Conservation (phyloP, 2,329 filamentous ascomycete genomes). For the Cadophora sp. region DNA sequence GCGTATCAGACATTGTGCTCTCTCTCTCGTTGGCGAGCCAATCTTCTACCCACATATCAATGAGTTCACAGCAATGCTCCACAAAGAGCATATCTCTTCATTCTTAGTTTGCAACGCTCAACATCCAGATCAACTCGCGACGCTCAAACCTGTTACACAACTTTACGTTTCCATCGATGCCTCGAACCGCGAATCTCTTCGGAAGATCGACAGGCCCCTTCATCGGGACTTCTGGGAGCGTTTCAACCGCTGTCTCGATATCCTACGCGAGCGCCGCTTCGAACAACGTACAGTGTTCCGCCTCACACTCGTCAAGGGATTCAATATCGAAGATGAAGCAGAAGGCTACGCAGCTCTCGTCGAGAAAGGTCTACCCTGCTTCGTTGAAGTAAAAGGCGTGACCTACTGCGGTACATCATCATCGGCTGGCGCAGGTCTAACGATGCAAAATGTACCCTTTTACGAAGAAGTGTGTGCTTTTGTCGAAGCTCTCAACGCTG, state of each 20-base stretch:
- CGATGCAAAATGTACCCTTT: constrained; percentile 97
- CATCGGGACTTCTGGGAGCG: constrained; percentile 98
- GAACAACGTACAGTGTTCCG: constrained; percentile 93
- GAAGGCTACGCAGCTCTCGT: constrained; percentile 90
- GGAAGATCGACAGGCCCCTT: constrained; percentile 88
- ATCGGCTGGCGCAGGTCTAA: constrained; percentile 82
- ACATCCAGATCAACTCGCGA: constrained; percentile 87
- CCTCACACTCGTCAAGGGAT: constrained; percentile 94
- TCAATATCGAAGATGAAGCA: constrained; percentile 95
- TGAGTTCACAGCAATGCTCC: constrained; percentile 83
- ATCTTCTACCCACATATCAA: constrained; percentile 99
- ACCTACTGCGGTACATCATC: constrained; percentile 95
- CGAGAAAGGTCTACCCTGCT: constrained; percentile 84
- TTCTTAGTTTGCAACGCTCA: constrained; percentile 98
- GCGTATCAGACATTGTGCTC: constrained; percentile 89
- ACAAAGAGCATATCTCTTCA: constrained; percentile 85
- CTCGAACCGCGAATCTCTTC: constrained; percentile 84
- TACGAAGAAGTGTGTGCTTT: constrained; percentile 90
- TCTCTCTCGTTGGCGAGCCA: constrained; percentile 94
- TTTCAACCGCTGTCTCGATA: constrained; percentile 89
- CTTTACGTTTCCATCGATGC: constrained; percentile 97
- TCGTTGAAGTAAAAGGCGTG: constrained; percentile 95
- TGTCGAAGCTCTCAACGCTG: constrained; percentile 74
- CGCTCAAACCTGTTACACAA: constrained; percentile 86
- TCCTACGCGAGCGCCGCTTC: constrained; percentile 82